Conservation (phyloP, 306 rosid genomes). For the Acacia confusa region DNA sequence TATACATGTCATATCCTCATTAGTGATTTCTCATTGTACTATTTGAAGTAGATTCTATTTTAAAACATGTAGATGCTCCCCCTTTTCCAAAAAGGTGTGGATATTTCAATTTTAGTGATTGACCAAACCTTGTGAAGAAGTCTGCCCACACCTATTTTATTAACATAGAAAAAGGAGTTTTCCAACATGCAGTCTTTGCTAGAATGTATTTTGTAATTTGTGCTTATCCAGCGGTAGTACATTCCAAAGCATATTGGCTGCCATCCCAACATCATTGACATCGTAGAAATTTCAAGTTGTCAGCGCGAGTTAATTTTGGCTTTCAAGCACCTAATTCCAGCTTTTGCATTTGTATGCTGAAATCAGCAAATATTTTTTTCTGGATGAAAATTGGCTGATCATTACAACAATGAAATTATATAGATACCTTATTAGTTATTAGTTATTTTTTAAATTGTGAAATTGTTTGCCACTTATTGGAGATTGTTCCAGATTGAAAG, state of each 20-base stretch:
- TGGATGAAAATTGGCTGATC: constrained; percentile 1
- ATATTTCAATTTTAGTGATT: constrained; percentile 16
- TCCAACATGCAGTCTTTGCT: constrained; percentile 11
- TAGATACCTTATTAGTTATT: background rate
- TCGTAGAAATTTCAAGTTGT: background rate
- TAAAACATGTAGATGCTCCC: constrained; percentile 6
- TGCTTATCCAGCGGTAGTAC: background rate
- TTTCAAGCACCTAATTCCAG: background rate
- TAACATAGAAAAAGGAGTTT: background rate
- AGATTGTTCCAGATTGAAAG: constrained; percentile 70
- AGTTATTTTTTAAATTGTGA: constrained; percentile 24
- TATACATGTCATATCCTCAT: constrained; percentile 18
- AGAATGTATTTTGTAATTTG: constrained; percentile 17
- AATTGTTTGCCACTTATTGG: constrained; percentile 24
- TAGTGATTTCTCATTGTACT: constrained; percentile 6
- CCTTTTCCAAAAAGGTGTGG: constrained; percentile 16
- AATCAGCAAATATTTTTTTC: background rate
- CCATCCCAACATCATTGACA: background rate
- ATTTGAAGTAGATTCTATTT: constrained; percentile 18
- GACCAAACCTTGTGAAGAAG: constrained; percentile 16
- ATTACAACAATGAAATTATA: constrained; percentile 6
- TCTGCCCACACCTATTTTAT: background rate
- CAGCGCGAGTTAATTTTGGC: background rate
- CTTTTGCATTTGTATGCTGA: background rate
- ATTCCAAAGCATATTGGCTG: constrained; percentile 4